phyloP scores from a whole-genome alignment of 257 asterid species.

The Ophiorrhiza pumila region DNA sequence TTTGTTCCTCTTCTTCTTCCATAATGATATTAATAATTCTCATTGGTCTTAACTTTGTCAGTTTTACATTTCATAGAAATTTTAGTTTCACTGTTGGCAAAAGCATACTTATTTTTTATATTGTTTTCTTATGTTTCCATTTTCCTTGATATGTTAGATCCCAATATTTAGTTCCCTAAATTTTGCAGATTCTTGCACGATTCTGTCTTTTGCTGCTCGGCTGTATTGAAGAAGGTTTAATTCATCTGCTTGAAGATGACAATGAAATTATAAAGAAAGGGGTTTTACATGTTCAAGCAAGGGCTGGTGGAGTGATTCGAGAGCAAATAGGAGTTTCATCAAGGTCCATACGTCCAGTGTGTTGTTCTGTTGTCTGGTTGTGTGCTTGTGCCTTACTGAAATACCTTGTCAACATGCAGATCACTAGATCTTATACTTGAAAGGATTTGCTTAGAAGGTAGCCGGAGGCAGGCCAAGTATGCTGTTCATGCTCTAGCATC shows the following conservation, averaged over 20 bases:
- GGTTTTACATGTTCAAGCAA: constrained; percentile 88
- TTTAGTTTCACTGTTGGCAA: neutral
- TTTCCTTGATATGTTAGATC: neutral
- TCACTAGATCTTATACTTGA: constrained; percentile 93
- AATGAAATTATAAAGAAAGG: constrained; percentile 98
- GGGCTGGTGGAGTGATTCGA: constrained; percentile 96
- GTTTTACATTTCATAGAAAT: neutral
- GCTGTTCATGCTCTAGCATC: constrained; percentile 98
- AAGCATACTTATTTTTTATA: neutral
- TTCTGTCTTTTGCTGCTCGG: constrained; percentile 78
- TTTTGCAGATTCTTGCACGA: constrained; percentile 84
- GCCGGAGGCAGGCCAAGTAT: constrained; percentile 97
- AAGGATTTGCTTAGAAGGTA: constrained; percentile 98
- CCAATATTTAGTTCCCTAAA: constrained; percentile 22
- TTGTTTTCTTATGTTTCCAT: neutral
- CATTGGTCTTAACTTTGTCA: neutral
- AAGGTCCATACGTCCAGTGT: constrained; percentile 42
- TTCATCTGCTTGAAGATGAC: constrained; percentile 90
- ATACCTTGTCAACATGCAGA: constrained; percentile 40
- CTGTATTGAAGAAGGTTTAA: constrained; percentile 86
- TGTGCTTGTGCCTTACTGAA: constrained; percentile 18
- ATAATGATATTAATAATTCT: neutral
- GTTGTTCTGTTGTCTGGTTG: neutral
- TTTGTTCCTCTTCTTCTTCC: constrained; percentile 8
- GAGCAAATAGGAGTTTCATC: constrained; percentile 93